phyloP scores from a whole-genome alignment of 2,329 filamentous ascomycete species.

The Xylariaceae sp. region DNA sequence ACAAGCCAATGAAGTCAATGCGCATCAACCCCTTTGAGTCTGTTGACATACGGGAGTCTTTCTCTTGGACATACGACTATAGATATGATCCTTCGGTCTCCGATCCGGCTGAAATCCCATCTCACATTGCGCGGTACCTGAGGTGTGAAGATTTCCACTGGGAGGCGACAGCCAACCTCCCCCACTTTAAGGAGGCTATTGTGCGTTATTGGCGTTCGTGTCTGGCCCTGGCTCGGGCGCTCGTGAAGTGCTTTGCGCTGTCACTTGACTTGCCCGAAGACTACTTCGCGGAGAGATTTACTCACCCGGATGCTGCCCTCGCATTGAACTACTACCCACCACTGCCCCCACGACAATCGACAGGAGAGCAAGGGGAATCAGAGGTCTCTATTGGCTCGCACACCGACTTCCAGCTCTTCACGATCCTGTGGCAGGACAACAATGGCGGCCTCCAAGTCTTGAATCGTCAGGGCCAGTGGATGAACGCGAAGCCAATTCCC shows the following conservation, averaged over 20 bases:
- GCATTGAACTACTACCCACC: constrained; percentile 40
- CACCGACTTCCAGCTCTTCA: constrained; percentile 46
- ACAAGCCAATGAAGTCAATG: constrained; percentile 33
- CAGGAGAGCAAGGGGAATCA: constrained; percentile 18
- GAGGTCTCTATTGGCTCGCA: constrained; percentile 39
- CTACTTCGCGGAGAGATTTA: constrained; percentile 36
- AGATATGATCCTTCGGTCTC: constrained; percentile 26
- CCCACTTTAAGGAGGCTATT: constrained; percentile 34
- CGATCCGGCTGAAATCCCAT: constrained; percentile 28
- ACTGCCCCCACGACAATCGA: constrained; percentile 13
- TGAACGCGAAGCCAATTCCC: constrained; percentile 39
- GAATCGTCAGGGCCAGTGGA: constrained; percentile 41
- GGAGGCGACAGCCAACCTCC: constrained; percentile 28
- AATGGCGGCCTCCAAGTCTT: constrained; percentile 42
- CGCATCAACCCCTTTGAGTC: constrained; percentile 24
- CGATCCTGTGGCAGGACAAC: constrained; percentile 42
- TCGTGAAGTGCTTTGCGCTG: constrained; percentile 39
- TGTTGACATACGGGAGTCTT: constrained; percentile 33
- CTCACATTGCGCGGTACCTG: constrained; percentile 18
- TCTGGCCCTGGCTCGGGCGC: constrained; percentile 34
- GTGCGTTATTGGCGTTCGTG: constrained; percentile 34
- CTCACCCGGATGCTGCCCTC: constrained; percentile 32
- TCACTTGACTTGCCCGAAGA: constrained; percentile 37
- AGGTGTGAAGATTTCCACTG: constrained; percentile 26
- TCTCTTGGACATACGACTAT: constrained; percentile 34